Evolutionary conservation across 2,329 filamentous ascomycete species (phyloP).

Genomic region (Verticillium tricorpus): DNA sequence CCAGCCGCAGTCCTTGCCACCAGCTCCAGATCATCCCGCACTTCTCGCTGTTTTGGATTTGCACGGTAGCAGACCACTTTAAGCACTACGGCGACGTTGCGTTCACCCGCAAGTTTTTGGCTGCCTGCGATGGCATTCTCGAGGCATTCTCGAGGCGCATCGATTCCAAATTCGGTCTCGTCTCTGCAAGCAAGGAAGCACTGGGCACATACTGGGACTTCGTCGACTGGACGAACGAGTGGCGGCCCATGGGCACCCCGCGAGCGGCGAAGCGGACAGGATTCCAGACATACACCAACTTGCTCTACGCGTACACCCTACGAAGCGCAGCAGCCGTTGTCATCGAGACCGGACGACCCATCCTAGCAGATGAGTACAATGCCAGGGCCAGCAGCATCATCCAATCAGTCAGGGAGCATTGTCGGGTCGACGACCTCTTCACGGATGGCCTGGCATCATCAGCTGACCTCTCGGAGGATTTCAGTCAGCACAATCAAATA

Average conservation of each 20-base stretch:
- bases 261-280: conserved; percentile 29
- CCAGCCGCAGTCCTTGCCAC: conserved; percentile 30
- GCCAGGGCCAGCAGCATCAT: conserved; percentile 17
- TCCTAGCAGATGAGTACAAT: conserved; percentile 23
- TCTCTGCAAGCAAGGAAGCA: conserved; percentile 13
- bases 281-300: conserved; percentile 16
- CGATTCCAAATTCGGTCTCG: conserved; percentile 9
- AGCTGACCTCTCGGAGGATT: conserved; percentile 18
- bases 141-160: conserved; percentile 20
- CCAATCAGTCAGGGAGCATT: conserved; percentile 22
- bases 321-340: conserved; percentile 25
- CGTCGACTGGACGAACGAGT: conserved; percentile 27
- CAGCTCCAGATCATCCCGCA: conserved; percentile 29
- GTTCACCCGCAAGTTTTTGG: conserved; percentile 24
- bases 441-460: conserved; percentile 26
- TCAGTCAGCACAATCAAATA: conserved; percentile 30
- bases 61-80: conserved; percentile 29
- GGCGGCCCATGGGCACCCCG: conserved; percentile 28
- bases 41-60: conserved; percentile 32
- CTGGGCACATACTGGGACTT: conserved; percentile 27
- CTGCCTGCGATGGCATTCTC: conserved; percentile 27
- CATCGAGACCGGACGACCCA: conserved; percentile 25
- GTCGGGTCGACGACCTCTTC: conserved; percentile 28
- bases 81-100: conserved; percentile 26
- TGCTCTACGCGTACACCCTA: conserved; percentile 33